These are phyloP conservation scores for Exophiala spinifera DNA, from an alignment of 2,329 filamentous ascomycete genomes.

Conservation along the genomic window DNA sequence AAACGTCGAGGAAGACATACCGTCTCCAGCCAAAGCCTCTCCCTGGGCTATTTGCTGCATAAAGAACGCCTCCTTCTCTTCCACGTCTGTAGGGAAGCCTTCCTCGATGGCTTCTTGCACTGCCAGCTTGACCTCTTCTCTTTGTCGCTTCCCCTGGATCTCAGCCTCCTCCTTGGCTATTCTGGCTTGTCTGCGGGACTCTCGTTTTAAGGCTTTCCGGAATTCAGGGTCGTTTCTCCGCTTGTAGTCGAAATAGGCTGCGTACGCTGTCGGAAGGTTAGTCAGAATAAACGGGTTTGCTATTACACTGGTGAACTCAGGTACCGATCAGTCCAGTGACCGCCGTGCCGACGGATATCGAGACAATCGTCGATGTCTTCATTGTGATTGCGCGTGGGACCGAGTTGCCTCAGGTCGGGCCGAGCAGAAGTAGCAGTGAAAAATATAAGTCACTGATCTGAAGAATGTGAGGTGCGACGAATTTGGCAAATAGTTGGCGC, in stretches of 20 bases:
- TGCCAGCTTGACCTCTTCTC: slow-evolving; percentile 66
- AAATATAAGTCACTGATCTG: not conserved
- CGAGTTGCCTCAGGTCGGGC: no score
- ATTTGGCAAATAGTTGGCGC: not conserved
- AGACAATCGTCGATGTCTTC: slow-evolving; percentile 55
- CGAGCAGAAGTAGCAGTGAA: not conserved
- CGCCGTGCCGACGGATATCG: slow-evolving; percentile 57
- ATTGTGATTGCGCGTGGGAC: not conserved
- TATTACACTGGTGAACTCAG: slow-evolving; percentile 10
- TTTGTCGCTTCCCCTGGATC: slow-evolving; percentile 47
- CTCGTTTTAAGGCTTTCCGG: slow-evolving; percentile 55
- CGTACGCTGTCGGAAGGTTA: slow-evolving; percentile 51
- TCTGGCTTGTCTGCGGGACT: slow-evolving; percentile 47
- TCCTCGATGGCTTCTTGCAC: slow-evolving; percentile 83
- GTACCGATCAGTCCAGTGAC: slow-evolving; percentile 56
- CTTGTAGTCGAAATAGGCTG: slow-evolving; percentile 65
- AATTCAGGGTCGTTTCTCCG: slow-evolving; percentile 63
- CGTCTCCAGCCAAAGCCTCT: slow-evolving; percentile 77
- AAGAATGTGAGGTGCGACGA: not conserved
- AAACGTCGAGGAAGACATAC: slow-evolving; percentile 50
- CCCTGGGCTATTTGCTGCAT: slow-evolving; percentile 91
- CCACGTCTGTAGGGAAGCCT: slow-evolving; percentile 84
- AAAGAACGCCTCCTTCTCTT: slow-evolving; percentile 94
- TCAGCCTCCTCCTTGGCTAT: slow-evolving; percentile 49
- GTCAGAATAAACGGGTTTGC: not conserved